These are phyloP conservation scores for Leccinum barrowsii DNA, from an alignment of 768 basidiomycete genomes.

Conservation along the genomic window DNA sequence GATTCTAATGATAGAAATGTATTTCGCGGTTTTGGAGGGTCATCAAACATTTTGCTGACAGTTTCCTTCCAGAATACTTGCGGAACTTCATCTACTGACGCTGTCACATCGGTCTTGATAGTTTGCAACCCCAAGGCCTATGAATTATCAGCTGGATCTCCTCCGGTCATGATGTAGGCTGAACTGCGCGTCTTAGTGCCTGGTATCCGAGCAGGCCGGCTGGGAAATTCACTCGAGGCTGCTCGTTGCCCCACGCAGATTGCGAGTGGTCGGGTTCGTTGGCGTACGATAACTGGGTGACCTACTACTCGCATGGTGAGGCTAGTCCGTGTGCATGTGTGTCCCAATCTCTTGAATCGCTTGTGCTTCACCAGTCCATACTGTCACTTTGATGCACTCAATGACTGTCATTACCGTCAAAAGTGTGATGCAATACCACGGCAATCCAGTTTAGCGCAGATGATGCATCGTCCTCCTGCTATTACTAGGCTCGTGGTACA, in stretches of 20 bases:
- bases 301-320: background rate
- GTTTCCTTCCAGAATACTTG: constrained; percentile 15
- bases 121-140: background rate
- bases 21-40: constrained; percentile 1
- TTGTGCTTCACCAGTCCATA: too few species aligned
- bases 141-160: background rate
- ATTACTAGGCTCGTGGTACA: too few species aligned
- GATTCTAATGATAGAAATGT: constrained; percentile 6
- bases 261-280: constrained; percentile 16
- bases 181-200: background rate
- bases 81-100: background rate
- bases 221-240: background rate
- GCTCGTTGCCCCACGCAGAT: constrained; percentile 13
- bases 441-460: too few species aligned
- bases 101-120: constrained; percentile 6
- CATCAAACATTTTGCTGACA: constrained; percentile 1
- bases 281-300: constrained; percentile 7
- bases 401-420: too few species aligned
- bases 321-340: background rate
- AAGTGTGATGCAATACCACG: too few species aligned
- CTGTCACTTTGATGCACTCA: too few species aligned
- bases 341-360: too few species aligned
- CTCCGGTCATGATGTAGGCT: background rate
- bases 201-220: background rate
- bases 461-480: too few species aligned